phyloP scores from a whole-genome alignment of 768 basidiomycete genomes.

The Aureoboletus auriporus region DNA sequence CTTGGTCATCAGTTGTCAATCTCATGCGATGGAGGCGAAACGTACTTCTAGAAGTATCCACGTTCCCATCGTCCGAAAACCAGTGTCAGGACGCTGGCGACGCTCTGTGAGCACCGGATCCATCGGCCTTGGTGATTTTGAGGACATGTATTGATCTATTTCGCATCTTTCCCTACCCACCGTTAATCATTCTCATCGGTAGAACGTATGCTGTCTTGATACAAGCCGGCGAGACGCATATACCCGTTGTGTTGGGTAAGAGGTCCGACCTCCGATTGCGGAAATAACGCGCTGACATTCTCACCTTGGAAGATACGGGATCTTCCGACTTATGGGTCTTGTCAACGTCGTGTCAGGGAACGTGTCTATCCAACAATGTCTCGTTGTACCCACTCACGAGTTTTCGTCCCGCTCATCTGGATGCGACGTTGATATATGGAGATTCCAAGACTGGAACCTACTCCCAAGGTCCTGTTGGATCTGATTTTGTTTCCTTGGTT shows the following conservation, averaged over 20 bases:
- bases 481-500: constrained; percentile 52
- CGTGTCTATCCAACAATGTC: constrained; percentile 35
- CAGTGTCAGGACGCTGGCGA: not conserved
- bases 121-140: constrained; percentile 56
- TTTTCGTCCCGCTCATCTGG: constrained; percentile 46
- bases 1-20: constrained; percentile 1
- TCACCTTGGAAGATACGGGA: constrained; percentile 55
- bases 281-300: not conserved
- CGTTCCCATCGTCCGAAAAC: constrained; percentile 19
- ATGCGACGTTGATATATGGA: constrained; percentile 57
- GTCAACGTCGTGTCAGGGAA: constrained; percentile 49
- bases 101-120: constrained; percentile 26
- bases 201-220: constrained; percentile 66
- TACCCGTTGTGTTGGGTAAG: constrained; percentile 61
- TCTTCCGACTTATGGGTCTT: constrained; percentile 77
- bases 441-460: constrained; percentile 70
- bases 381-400: constrained; percentile 47
- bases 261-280: not conserved
- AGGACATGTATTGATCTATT: constrained; percentile 51
- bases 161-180: not conserved
- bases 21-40: not conserved
- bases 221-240: constrained; percentile 47
- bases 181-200: not conserved
- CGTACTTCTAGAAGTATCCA: constrained; percentile 19
- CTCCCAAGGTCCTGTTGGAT: constrained; percentile 60